Conservation (phyloP, 352 stramenopile genomes). For the Blastocystis sp. region DNA sequence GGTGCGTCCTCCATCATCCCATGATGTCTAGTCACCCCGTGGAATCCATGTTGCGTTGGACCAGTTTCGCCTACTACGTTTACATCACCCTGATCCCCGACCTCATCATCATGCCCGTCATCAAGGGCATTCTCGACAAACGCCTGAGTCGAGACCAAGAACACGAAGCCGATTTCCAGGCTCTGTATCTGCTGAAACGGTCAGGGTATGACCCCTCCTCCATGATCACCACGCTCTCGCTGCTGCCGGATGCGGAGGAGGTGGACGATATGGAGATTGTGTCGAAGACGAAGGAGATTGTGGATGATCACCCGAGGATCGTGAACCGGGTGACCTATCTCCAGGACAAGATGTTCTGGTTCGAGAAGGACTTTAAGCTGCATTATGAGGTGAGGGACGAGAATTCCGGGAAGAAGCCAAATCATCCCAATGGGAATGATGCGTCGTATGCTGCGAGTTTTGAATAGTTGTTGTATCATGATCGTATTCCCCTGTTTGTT, state of each 20-base stretch:
- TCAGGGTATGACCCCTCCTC: conserved; percentile 12
- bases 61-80: conserved; percentile 49
- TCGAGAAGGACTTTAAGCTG: conserved; percentile 49
- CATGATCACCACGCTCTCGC: conserved; percentile 45
- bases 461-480: conserved; percentile 6
- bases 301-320: conserved; percentile 55
- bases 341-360: conserved; percentile 43
- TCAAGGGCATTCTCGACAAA: conserved; percentile 50
- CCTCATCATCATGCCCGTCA: conserved; percentile 38
- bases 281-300: conserved; percentile 65
- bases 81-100: conserved; percentile 64
- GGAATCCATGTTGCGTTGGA: conserved; percentile 58
- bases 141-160: conserved; percentile 52
- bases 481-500: background rate
- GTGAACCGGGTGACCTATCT: conserved; percentile 28
- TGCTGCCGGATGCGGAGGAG: conserved; percentile 22
- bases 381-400: conserved; percentile 27
- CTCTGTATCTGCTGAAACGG: conserved; percentile 57
- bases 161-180: conserved; percentile 54
- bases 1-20: background rate
- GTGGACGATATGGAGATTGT: conserved; percentile 34
- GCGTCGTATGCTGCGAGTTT: conserved; percentile 42
- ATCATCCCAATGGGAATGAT: background rate
- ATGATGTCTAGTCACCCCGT: conserved; percentile 40
- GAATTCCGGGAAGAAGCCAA: background rate